These are phyloP conservation scores for Paxillus involutus DNA, from an alignment of 768 basidiomycete genomes.

Conservation along the genomic window DNA sequence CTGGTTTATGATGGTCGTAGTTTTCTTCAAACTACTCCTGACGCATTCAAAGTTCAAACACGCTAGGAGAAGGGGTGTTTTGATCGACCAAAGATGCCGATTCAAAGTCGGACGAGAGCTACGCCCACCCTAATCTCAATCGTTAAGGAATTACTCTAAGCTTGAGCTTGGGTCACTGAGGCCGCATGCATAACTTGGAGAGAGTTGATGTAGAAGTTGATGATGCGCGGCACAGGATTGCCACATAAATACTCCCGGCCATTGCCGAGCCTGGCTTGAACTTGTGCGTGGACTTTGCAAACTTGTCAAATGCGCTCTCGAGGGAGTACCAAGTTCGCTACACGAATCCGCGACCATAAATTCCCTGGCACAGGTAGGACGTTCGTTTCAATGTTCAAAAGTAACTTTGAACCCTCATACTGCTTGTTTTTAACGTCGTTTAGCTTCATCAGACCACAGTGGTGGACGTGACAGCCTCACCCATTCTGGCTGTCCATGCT, in stretches of 20 bases:
- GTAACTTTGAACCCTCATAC: not conserved
- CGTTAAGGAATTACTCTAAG: not conserved
- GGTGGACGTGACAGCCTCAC: conserved; percentile 35
- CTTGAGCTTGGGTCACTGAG: not conserved
- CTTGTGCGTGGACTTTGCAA: not conserved
- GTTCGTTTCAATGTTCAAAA: not conserved
- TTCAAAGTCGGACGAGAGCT: not conserved
- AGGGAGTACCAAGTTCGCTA: not conserved
- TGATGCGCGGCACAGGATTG: not conserved
- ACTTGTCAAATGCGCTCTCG: not conserved
- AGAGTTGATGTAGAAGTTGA: no score
- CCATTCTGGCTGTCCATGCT: conserved; percentile 69
- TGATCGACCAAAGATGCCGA: not conserved
- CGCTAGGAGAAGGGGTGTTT: not conserved
- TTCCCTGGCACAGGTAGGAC: conserved; percentile 3
- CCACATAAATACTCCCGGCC: not conserved
- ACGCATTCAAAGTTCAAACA: not conserved
- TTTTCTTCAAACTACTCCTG: not conserved
- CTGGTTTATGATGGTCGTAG: not conserved
- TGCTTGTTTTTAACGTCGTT: not conserved
- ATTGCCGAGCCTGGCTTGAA: not conserved
- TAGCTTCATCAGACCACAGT: conserved; percentile 31
- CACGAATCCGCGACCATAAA: not conserved
- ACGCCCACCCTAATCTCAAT: not conserved
- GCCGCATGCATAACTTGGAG: no score